A percentile compares a stretch with the other conserved stretches of the same genome.
phyloP scores from a whole-genome alignment of 148 eudicot species.

The Limonium bicolor region DNA sequence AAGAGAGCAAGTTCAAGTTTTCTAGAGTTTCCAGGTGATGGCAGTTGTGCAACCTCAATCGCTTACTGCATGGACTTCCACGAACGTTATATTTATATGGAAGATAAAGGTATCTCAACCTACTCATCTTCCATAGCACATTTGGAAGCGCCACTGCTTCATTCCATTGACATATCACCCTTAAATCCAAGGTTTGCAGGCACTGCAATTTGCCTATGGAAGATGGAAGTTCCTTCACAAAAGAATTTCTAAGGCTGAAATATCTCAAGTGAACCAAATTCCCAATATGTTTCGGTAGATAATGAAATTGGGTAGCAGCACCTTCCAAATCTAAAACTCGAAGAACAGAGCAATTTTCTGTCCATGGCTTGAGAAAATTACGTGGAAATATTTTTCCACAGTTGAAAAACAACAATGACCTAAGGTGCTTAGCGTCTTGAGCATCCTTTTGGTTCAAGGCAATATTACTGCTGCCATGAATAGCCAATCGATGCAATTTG shows the following conservation, averaged over 20 bases:
- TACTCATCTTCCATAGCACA: slow-evolving; percentile 16
- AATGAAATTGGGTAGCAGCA: not conserved
- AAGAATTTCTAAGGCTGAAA: slow-evolving; percentile 19
- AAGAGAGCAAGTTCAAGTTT: too few species aligned
- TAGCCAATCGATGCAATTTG: too few species aligned
- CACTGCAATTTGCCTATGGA: slow-evolving; percentile 19
- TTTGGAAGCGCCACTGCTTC: slow-evolving; percentile 9
- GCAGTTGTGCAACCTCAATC: too few species aligned
- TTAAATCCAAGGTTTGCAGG: slow-evolving; percentile 36
- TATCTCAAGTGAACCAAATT: slow-evolving; percentile 26
- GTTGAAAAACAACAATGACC: slow-evolving; percentile 16
- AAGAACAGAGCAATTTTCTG: slow-evolving; percentile 9
- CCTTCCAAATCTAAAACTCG: slow-evolving; percentile 21
- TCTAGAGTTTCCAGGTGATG: too few species aligned
- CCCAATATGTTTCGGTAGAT: slow-evolving; percentile 19
- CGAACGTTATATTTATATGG: too few species aligned
- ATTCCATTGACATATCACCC: slow-evolving; percentile 9
- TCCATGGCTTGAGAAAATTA: slow-evolving; percentile 3
- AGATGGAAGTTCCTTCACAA: slow-evolving; percentile 12
- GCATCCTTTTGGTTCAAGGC: slow-evolving; percentile 9
- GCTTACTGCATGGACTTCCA: too few species aligned
- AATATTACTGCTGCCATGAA: too few species aligned
- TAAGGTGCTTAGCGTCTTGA: slow-evolving; percentile 5
- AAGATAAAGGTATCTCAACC: slow-evolving; percentile 27
- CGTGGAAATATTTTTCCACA: slow-evolving; percentile 5